phyloP scores from a whole-genome alignment of 108 stramenopile genomes.

The Aurantiochytrium sp. region DNA sequence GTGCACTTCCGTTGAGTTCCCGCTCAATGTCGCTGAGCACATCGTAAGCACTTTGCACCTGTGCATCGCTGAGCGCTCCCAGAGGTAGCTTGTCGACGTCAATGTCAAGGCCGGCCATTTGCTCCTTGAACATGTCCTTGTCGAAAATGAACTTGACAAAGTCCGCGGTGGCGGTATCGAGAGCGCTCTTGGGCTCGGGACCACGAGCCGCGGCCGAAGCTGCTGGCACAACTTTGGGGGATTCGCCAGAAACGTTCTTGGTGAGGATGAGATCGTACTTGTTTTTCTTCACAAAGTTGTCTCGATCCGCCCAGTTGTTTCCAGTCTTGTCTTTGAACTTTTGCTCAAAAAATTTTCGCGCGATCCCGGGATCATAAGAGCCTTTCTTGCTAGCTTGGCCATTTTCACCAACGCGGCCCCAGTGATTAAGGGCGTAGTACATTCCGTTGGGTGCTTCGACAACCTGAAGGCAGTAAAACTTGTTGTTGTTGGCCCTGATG shows the following conservation, averaged over 20 bases:
- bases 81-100: constrained; percentile 49
- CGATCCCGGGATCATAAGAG: not conserved
- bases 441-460: not conserved
- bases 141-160: constrained; percentile 42
- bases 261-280: constrained; percentile 51
- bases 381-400: constrained; percentile 16
- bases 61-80: constrained; percentile 36
- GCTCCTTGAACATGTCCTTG: constrained; percentile 50
- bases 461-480: constrained; percentile 39
- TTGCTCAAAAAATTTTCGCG: constrained; percentile 26
- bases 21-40: constrained; percentile 42
- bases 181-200: not conserved
- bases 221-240: no score
- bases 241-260: not conserved
- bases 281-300: constrained; percentile 22
- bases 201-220: no score
- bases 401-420: constrained; percentile 43
- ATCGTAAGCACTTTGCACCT: constrained; percentile 37
- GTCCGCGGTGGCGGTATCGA: constrained; percentile 39
- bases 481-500: constrained; percentile 49
- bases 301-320: constrained; percentile 32
- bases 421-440: constrained; percentile 25
- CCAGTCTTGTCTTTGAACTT: constrained; percentile 46
- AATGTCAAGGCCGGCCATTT: constrained; percentile 30
- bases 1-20: constrained; percentile 15